Evolutionary conservation across 2,329 filamentous ascomycete species (phyloP).

Genomic region (Aspergillus aculeatinus): DNA sequence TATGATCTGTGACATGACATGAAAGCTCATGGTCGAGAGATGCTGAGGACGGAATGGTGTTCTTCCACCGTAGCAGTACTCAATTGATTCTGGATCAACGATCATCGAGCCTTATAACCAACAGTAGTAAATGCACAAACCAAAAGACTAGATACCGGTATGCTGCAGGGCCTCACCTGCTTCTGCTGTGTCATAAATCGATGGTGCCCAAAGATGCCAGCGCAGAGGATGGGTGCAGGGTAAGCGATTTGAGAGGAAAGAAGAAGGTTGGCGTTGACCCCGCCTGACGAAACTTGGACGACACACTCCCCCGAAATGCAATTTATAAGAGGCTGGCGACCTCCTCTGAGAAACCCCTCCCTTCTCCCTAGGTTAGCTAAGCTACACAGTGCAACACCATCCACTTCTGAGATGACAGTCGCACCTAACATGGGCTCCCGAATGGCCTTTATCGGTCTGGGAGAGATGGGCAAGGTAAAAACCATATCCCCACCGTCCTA

Average conservation of each 20-base stretch:
- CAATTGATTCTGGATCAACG: neutral
- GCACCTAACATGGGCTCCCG: neutral
- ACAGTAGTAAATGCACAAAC: neutral
- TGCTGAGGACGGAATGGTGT: neutral
- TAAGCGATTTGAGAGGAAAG: neutral
- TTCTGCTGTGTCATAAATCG: neutral
- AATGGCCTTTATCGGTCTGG: constrained; percentile 6
- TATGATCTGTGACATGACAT: neutral
- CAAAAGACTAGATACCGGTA: no score
- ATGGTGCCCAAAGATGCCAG: neutral
- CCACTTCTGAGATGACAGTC: neutral
- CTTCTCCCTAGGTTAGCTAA: neutral
- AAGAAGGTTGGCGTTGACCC: neutral
- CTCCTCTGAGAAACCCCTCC: neutral
- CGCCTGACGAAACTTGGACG: neutral
- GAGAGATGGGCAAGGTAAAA: constrained; percentile 6
- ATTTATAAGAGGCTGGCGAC: neutral
- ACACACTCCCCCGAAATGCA: neutral
- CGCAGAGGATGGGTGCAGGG: neutral
- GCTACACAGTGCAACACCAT: neutral
- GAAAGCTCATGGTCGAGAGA: neutral
- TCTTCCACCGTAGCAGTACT: neutral
- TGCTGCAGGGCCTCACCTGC: no score
- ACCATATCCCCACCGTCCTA: neutral
- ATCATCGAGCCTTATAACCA: neutral